Base-by-base conservation (phyloP, 164 flowering plant species). In the Piper betle region DNA sequence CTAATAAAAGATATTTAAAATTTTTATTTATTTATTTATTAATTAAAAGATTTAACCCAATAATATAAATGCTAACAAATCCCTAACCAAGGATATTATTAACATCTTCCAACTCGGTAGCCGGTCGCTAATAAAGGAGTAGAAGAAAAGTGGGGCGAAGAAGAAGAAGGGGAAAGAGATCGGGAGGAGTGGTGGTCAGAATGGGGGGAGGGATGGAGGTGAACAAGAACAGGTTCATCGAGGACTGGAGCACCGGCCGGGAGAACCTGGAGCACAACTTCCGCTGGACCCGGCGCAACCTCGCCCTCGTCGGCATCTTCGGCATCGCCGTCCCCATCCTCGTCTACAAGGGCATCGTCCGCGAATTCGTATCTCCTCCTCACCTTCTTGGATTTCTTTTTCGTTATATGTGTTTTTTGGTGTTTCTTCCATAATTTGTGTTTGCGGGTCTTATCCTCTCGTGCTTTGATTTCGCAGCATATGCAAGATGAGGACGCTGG, bases 171-270 rank as follows among this genome's bases (percentile, higher is more conserved):
- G n/a, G 61, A 25, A 66, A 39, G 64, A 54, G 55, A 43, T 61
- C 10, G n/a, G 18, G 53, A 55, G 48, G 12, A 55, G 59, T 62
- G 57, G 54, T 52, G 66, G 68, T 57, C 53, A 70, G 68, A 41
- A 87, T 89, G 95, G 97, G 84, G 6, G 97, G 97, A 70, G 96
- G 93, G 59, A 87, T 89, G 94, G 90, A 87, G 53, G 75, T 81
- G 39, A 71, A 87, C 71, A 86, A 82, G 85, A 89, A 89, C 81
- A 80, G 61, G 64, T 84, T 67, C 79, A 80, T 89, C 6, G 97
- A 89, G 66, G 91, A 89, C 0, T 89, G 97, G 95, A 66, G 78
- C 53, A 4, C 82, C 0, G 88, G 83, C 0, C 73, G 95, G 39
- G 97, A 89, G 81, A 87, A 80, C 57, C 80, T 89, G 43, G 95